Evolutionary conservation across 2,329 filamentous ascomycete genomes (phyloP).

Genomic region (Metarhizium brunneum): DNA sequence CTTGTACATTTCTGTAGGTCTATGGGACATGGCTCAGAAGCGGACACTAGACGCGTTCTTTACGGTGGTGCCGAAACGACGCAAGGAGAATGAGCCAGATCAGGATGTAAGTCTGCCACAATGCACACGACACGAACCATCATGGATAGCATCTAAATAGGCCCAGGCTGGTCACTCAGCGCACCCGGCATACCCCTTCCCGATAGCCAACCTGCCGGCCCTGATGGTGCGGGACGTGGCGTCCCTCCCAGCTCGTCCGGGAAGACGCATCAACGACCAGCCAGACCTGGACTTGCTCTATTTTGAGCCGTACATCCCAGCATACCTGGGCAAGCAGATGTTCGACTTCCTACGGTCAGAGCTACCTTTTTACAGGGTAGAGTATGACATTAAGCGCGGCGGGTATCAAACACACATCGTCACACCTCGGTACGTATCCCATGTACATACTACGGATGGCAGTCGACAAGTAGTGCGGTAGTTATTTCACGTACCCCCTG

Average conservation of each 20-base stretch:
- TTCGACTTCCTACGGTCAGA: conserved; percentile 65
- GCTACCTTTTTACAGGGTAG: conserved; percentile 67
- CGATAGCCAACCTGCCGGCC: conserved; percentile 34
- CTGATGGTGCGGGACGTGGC: conserved; percentile 28
- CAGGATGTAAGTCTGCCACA: not conserved
- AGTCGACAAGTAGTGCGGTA: too few relatives aligned
- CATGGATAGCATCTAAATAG: not conserved
- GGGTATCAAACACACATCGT: conserved; percentile 51
- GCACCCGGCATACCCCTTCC: conserved; percentile 40
- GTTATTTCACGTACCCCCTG: too few relatives aligned
- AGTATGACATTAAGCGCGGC: conserved; percentile 62
- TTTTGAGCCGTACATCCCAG: conserved; percentile 63
- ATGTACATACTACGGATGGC: too few relatives aligned
- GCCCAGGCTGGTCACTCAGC: conserved; percentile 13
- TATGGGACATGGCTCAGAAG: conserved; percentile 12
- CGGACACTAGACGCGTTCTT: conserved; percentile 66
- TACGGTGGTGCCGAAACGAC: conserved; percentile 18
- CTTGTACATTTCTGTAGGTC: not conserved
- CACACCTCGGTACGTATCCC: conserved; percentile 33
- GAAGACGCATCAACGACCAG: conserved; percentile 52
- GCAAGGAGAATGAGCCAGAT: conserved; percentile 11
- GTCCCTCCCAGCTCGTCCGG: conserved; percentile 41
- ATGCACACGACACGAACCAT: conserved; percentile 4
- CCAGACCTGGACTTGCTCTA: conserved; percentile 65
- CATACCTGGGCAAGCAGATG: conserved; percentile 43